Evolutionary conservation across 768 basidiomycete species (phyloP).

Genomic region (Sporobolomyces pararoseus): DNA sequence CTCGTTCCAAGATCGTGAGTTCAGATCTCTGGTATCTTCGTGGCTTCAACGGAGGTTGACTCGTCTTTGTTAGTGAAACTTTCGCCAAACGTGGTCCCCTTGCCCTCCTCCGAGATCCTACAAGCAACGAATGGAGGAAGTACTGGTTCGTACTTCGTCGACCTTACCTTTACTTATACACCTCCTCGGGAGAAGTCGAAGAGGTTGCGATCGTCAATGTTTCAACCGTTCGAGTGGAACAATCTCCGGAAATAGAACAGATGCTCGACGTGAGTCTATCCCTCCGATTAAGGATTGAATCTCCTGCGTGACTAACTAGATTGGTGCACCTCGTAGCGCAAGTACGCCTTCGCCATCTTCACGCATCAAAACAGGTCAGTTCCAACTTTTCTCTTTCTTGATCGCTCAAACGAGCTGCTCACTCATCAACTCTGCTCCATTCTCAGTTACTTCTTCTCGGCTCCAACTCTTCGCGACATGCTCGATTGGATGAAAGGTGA

Average conservation of each 20-base stretch:
- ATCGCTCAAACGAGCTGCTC: neutral
- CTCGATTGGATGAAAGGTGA: slow-evolving; percentile 38
- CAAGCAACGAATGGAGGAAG: slow-evolving; percentile 72
- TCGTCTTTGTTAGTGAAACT: slow-evolving; percentile 58
- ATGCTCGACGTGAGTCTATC: slow-evolving; percentile 39
- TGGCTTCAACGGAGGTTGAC: too few relatives aligned
- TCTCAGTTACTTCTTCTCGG: slow-evolving; percentile 40
- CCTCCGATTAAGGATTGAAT: too few relatives aligned
- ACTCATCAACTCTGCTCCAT: neutral
- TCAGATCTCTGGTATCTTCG: neutral
- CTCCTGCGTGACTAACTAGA: too few relatives aligned
- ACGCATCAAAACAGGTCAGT: slow-evolving; percentile 38
- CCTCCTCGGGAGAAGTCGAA: slow-evolving; percentile 75
- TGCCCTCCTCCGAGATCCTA: slow-evolving; percentile 73
- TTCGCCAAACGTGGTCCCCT: slow-evolving; percentile 79
- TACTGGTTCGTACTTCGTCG: slow-evolving; percentile 83
- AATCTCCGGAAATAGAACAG: slow-evolving; percentile 74
- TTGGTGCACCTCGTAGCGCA: too few relatives aligned
- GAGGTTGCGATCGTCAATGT: slow-evolving; percentile 80
- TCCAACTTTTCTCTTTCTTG: too few relatives aligned
- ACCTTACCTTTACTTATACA: slow-evolving; percentile 84
- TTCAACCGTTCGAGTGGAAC: slow-evolving; percentile 75
- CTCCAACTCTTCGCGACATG: slow-evolving; percentile 28
- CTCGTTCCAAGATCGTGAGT: slow-evolving; percentile 25
- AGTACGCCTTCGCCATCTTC: slow-evolving; percentile 40